These are phyloP conservation scores for Ophiostoma tasmaniense DNA, from an alignment of 2,329 filamentous ascomycete genomes.

Conservation along the genomic window DNA sequence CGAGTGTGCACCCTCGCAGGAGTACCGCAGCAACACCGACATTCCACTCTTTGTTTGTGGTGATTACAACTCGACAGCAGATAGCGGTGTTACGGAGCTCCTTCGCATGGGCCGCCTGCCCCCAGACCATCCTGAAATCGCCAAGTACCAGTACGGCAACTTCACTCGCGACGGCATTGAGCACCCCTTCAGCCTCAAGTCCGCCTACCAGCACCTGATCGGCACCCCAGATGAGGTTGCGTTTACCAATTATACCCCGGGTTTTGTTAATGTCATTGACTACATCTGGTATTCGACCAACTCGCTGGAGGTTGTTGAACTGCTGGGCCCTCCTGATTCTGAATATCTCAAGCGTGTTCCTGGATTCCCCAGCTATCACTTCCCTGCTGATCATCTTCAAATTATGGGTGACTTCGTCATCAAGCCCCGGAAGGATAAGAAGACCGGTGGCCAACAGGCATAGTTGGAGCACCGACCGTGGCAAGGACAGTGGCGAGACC, in stretches of 20 bases:
- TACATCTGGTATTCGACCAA: conserved; percentile 98
- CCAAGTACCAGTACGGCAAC: conserved; percentile 77
- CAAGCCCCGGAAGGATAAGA: conserved; percentile 78
- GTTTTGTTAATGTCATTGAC: conserved; percentile 87
- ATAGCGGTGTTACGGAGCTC: conserved; percentile 86
- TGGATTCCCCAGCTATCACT: conserved; percentile 89
- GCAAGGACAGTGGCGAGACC: background rate
- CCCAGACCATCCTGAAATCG: conserved; percentile 72
- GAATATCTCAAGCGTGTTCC: conserved; percentile 79
- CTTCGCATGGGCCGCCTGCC: conserved; percentile 71
- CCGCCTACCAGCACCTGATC: conserved; percentile 74
- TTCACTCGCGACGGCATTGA: conserved; percentile 88
- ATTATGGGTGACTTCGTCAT: conserved; percentile 84
- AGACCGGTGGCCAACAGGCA: conserved; percentile 29
- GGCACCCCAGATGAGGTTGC: conserved; percentile 75
- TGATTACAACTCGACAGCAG: conserved; percentile 86
- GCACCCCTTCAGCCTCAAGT: conserved; percentile 89
- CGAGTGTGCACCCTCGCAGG: conserved; percentile 70
- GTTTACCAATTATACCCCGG: conserved; percentile 94
- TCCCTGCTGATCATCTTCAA: conserved; percentile 86
- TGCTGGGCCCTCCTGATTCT: conserved; percentile 79
- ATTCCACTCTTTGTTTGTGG: conserved; percentile 89
- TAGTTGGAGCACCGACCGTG: background rate
- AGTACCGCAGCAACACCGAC: conserved; percentile 77
- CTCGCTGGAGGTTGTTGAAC: conserved; percentile 69